phyloP scores from a whole-genome alignment of 23 red algal species.

The Gracilaria gracilis region DNA sequence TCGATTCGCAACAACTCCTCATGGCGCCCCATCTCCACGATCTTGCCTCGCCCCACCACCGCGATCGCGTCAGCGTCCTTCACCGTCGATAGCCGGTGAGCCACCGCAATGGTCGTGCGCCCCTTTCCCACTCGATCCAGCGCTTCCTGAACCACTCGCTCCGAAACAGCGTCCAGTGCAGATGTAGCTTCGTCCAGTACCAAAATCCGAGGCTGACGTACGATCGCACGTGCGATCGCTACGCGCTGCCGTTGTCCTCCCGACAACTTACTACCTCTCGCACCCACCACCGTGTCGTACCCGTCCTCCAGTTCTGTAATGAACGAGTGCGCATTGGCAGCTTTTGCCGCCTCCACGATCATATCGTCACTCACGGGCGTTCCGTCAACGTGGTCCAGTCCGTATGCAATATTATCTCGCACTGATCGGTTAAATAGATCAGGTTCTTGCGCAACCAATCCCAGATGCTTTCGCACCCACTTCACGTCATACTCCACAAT shows the following conservation, averaged over 20 bases:
- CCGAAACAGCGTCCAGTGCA: constrained; percentile 88
- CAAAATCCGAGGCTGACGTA: constrained; percentile 84
- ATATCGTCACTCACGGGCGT: constrained; percentile 75
- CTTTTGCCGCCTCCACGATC: constrained; percentile 63
- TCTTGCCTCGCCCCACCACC: constrained; percentile 82
- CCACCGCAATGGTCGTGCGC: constrained; percentile 93
- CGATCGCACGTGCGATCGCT: constrained; percentile 92
- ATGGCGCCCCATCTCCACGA: constrained; percentile 92
- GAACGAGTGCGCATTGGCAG: constrained; percentile 91
- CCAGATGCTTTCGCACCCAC: constrained; percentile 70
- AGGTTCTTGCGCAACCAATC: constrained; percentile 92
- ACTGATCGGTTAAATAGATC: constrained; percentile 86
- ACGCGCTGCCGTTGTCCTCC: constrained; percentile 95
- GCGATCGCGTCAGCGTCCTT: constrained; percentile 87
- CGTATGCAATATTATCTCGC: constrained; percentile 92
- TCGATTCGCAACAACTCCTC: constrained; percentile 77
- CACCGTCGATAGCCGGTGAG: constrained; percentile 94
- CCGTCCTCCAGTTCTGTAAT: constrained; percentile 87
- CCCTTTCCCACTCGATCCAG: constrained; percentile 65
- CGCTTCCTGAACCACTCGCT: constrained; percentile 89
- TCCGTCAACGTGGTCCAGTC: constrained; percentile 68
- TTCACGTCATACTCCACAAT: constrained; percentile 69
- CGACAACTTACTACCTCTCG: constrained; percentile 73
- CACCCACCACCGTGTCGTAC: constrained; percentile 91
- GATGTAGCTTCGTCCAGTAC: constrained; percentile 91